These are phyloP conservation scores for Galerina marginata DNA, from an alignment of 768 basidiomycete genomes.

Conservation along the genomic window DNA sequence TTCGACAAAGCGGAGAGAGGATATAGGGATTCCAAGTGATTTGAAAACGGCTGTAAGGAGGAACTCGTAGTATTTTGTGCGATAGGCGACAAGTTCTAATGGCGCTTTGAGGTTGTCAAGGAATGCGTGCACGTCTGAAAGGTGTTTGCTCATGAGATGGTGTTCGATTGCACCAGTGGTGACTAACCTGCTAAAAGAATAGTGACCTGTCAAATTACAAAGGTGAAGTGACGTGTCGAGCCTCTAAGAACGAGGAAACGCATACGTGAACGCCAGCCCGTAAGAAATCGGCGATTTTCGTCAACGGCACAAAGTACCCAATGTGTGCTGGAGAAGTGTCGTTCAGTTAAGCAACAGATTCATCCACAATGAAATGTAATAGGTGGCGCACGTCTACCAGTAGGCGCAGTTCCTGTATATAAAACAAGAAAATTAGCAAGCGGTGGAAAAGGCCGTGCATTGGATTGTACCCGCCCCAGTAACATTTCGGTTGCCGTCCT, in stretches of 20 bases:
- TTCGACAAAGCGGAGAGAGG: constrained; percentile 81
- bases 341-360: neutral
- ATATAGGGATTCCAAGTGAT: constrained; percentile 89
- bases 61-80: constrained; percentile 89
- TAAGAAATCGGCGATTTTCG: constrained; percentile 96
- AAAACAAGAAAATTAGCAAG: constrained; percentile 14
- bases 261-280: constrained; percentile 86
- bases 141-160: neutral
- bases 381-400: constrained; percentile 81
- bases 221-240: constrained; percentile 18
- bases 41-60: constrained; percentile 83
- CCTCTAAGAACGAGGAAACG: constrained; percentile 8
- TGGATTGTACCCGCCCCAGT: constrained; percentile 77
- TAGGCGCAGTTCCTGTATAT: constrained; percentile 83
- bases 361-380: neutral
- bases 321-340: constrained; percentile 74
- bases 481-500: constrained; percentile 78
- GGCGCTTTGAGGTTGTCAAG: constrained; percentile 98
- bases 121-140: constrained; percentile 91
- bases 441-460: constrained; percentile 10
- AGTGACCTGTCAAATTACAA: constrained; percentile 55
- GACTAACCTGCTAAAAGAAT: constrained; percentile 77
- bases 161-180: neutral
- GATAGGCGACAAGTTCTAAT: constrained; percentile 84
- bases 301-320: constrained; percentile 94